A percentile compares a stretch with the other conserved stretches of the same genome.
phyloP scores from a whole-genome alignment of 2,329 filamentous ascomycete species.

The Onygena corvina region DNA sequence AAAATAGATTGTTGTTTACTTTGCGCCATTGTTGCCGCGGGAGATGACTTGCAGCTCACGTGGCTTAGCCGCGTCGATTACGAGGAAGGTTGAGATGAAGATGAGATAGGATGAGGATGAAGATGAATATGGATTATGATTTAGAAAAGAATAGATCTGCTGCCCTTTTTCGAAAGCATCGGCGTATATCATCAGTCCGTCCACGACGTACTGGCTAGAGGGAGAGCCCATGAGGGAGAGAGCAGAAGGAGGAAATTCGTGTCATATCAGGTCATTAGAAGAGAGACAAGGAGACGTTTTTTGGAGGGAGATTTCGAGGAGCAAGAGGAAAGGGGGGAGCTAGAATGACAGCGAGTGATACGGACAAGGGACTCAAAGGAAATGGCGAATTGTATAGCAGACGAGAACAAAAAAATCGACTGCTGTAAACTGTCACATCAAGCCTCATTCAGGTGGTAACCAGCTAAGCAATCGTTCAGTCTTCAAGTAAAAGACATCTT shows the following conservation, averaged over 20 bases:
- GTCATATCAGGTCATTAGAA: constrained; percentile 9
- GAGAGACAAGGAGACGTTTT: constrained; percentile 5
- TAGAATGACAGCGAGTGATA: not conserved
- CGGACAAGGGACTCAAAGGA: not conserved
- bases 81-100: not conserved
- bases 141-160: constrained; percentile 1
- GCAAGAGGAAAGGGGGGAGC: not conserved
- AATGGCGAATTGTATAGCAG: constrained; percentile 1
- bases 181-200: not conserved
- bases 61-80: constrained; percentile 5
- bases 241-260: constrained; percentile 8
- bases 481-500: constrained; percentile 1
- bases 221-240: too few relatives aligned
- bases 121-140: not conserved
- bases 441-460: not conserved
- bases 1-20: constrained; percentile 13
- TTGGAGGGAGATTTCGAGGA: constrained; percentile 5
- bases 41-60: constrained; percentile 15
- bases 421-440: not conserved
- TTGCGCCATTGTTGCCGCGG: constrained; percentile 1
- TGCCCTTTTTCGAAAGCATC: not conserved
- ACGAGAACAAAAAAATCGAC: not conserved
- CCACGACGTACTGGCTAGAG: constrained; percentile 4
- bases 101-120: not conserved
- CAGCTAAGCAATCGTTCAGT: not conserved